Conservation (phyloP, 1,284 basidiomycete species). For the Cutaneotrichosporon dermatis region DNA sequence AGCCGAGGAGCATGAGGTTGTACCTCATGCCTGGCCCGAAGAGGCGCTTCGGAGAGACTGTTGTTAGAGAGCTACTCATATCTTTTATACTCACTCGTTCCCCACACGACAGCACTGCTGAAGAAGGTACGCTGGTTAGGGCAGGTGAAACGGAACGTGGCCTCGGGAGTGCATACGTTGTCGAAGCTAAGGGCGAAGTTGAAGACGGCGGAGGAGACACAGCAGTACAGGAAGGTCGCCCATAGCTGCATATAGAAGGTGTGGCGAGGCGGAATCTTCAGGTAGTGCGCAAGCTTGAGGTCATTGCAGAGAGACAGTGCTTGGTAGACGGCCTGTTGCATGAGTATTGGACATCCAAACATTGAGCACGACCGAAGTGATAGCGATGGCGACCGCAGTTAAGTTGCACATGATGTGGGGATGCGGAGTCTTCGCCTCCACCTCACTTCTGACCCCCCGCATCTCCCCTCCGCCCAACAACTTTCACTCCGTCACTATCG, state of each 20-base stretch:
- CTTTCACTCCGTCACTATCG: too few relatives aligned
- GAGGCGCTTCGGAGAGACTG: conserved; percentile 54
- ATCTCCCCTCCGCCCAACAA: too few relatives aligned
- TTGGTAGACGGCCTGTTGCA: conserved; percentile 49
- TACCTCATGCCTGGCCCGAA: conserved; percentile 63
- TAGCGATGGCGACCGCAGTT: too few relatives aligned
- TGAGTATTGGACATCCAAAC: too few relatives aligned
- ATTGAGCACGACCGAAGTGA: too few relatives aligned
- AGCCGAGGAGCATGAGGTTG: conserved; percentile 60
- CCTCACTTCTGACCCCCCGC: too few relatives aligned
- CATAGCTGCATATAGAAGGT: conserved; percentile 67
- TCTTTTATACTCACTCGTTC: conserved; percentile 58
- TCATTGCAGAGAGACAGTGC: conserved; percentile 52
- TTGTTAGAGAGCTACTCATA: too few relatives aligned
- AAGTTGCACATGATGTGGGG: too few relatives aligned
- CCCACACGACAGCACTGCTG: conserved; percentile 62
- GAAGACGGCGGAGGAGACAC: conserved; percentile 24
- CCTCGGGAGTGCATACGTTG: conserved; percentile 23
- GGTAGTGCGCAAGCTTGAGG: conserved; percentile 51
- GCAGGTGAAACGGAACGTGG: conserved; percentile 21
- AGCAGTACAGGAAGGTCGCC: conserved; percentile 56
- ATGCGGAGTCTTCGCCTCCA: too few relatives aligned
- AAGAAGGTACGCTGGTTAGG: conserved; percentile 15
- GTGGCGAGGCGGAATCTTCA: conserved; percentile 29
- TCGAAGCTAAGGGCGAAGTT: conserved; percentile 28